Evolutionary conservation across 495 filamentous ascomycete species (phyloP), one percentile per base, ranked within the genome.

Genomic region (Arthonia radiata): DNA sequence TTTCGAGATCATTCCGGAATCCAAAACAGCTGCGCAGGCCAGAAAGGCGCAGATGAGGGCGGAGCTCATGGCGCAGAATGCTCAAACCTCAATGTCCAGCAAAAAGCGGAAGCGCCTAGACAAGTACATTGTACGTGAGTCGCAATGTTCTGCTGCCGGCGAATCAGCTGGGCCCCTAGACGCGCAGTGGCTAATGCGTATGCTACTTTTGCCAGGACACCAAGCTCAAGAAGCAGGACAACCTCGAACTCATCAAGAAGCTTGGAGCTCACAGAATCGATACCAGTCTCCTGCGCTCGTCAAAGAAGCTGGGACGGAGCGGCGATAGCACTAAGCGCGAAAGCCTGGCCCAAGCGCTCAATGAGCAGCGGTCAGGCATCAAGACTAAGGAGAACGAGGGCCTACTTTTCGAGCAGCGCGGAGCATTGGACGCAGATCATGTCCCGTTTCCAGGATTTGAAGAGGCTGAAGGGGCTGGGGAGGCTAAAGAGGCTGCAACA

Each of bases 81-180:
- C 58, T n/a, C 7, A 22, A 11, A 7, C 19, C 19, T 77, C 75
- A 41, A 65, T 91, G 34, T 83, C 72, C 17, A 57, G 64, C 21
- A 90, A 94, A 55, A 99, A 99, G 52, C 63, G 78, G 29, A 94
- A 93, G 51, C 60, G 86, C 21, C 52, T 99, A 18, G 80, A 93
- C 32, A 93, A 93, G 42, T 99, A 99, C 42, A 90, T 99, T 55
- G 67, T 71, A 43, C 10, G 57, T 47, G 21, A 15, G n/a, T n/a
- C n/a, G n/a, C n/a, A n/a, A n/a, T n/a, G n/a, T n/a, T n/a, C n/a
- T n/a, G n/a, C n/a, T n/a, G n/a, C n/a, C n/a, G n/a, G n/a, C n/a
- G n/a, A n/a, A n/a, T n/a, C n/a, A n/a, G n/a, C n/a, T n/a, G n/a
- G n/a, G n/a, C n/a, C n/a, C n/a, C n/a, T n/a, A n/a, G n/a, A n/a